phyloP scores from a whole-genome alignment of 2,329 filamentous ascomycete genomes.

The Aureobasidium uvarum region DNA sequence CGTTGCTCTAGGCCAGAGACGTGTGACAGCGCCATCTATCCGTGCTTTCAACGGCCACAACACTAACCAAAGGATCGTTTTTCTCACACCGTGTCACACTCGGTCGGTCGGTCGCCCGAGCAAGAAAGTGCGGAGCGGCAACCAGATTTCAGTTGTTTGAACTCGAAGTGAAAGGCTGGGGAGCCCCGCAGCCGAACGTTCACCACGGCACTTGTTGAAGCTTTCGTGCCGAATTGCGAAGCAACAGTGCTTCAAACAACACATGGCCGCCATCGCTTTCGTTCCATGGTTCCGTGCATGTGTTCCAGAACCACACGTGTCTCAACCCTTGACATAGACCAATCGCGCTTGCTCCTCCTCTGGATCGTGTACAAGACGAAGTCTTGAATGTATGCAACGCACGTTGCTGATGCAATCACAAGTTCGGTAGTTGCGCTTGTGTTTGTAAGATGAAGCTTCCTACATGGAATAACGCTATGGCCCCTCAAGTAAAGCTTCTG shows the following conservation, averaged over 20 bases:
- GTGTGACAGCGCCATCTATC: slow-evolving; percentile 17
- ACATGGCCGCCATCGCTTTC: not conserved
- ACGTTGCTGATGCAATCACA: not conserved
- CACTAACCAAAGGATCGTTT: slow-evolving; percentile 9
- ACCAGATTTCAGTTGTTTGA: slow-evolving; percentile 14
- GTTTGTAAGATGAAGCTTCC: not conserved
- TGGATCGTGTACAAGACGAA: not conserved
- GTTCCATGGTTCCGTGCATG: slow-evolving; percentile 11
- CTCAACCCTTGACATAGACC: not conserved
- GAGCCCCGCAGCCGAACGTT: slow-evolving; percentile 16
- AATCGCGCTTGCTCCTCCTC: not conserved
- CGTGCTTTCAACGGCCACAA: slow-evolving; percentile 16
- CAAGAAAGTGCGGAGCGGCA: slow-evolving; percentile 15
- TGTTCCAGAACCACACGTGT: slow-evolving; percentile 10
- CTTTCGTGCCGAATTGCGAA: slow-evolving; percentile 21
- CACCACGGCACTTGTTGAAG: slow-evolving; percentile 18
- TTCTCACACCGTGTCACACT: not conserved
- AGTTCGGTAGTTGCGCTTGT: not conserved
- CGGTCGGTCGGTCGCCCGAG: slow-evolving; percentile 12
- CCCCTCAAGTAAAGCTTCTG: slow-evolving; percentile 4
- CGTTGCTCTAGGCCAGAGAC: not conserved
- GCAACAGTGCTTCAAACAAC: slow-evolving; percentile 2
- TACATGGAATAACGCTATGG: slow-evolving; percentile 6
- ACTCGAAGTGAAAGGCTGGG: slow-evolving; percentile 7
- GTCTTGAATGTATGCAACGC: not conserved